Conservation (phyloP, 148 eudicot species). For the Drosera capensis region DNA sequence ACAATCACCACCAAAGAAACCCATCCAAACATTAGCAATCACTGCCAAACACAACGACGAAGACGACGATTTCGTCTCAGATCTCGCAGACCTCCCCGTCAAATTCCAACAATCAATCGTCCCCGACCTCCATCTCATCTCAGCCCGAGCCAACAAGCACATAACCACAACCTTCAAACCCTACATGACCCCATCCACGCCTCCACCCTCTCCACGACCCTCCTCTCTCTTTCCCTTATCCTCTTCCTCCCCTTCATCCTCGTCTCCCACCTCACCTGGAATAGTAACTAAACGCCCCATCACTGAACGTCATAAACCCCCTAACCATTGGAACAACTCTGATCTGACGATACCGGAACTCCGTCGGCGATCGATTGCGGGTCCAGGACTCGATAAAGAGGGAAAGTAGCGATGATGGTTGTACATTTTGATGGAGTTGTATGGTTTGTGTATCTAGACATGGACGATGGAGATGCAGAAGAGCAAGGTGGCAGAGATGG, state of each 20-base stretch:
- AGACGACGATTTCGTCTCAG: constrained; percentile 51
- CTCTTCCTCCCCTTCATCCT: constrained; percentile 51
- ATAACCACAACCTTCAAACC: constrained; percentile 64
- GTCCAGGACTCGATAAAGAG: too few species aligned
- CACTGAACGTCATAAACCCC: too few species aligned
- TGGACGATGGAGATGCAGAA: too few species aligned
- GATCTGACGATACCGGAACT: too few species aligned
- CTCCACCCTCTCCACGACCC: constrained; percentile 33
- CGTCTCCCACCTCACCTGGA: constrained; percentile 58
- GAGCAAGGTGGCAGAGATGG: too few species aligned
- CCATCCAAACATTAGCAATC: constrained; percentile 13
- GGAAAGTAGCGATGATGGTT: too few species aligned
- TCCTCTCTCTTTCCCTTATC: constrained; percentile 47
- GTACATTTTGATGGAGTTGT: too few species aligned
- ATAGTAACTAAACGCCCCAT: too few species aligned
- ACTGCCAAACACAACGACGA: constrained; percentile 23
- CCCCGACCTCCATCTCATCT: constrained; percentile 68
- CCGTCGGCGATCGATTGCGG: too few species aligned
- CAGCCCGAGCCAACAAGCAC: constrained; percentile 48
- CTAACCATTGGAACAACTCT: too few species aligned
- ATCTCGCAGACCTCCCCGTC: constrained; percentile 50
- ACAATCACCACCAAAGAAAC: constrained; percentile 4
- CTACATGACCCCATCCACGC: constrained; percentile 59
- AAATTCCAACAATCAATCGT: constrained; percentile 66
- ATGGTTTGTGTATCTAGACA: too few species aligned